These are phyloP conservation scores for Diaporthe sp. DNA, from an alignment of 2,329 filamentous ascomycete genomes.

Conservation along the genomic window DNA sequence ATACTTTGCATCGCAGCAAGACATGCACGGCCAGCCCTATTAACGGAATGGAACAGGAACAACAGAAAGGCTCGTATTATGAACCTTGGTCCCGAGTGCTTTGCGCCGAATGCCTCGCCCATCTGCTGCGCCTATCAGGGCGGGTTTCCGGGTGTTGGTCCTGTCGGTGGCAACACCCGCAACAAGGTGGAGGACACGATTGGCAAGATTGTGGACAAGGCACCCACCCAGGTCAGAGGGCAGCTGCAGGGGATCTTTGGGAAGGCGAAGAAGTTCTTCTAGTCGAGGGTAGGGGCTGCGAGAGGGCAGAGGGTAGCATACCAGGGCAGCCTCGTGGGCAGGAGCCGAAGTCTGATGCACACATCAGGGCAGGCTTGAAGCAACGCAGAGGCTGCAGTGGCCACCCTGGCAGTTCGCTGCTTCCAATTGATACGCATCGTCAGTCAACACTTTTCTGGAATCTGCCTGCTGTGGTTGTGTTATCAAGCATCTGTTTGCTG, in stretches of 20 bases:
- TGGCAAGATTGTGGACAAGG: conserved; percentile 31
- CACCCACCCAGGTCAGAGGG: conserved; percentile 16
- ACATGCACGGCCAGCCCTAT: background rate
- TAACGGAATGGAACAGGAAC: conserved; percentile 4
- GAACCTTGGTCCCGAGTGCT: conserved; percentile 38
- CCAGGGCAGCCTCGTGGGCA: background rate
- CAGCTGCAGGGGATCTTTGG: conserved; percentile 23
- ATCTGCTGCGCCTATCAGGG: conserved; percentile 40
- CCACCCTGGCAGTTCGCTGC: background rate
- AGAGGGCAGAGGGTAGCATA: background rate
- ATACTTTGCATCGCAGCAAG: no score
- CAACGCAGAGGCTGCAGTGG: background rate
- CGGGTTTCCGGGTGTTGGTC: conserved; percentile 12
- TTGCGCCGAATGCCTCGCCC: conserved; percentile 36
- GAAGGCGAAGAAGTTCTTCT: conserved; percentile 31
- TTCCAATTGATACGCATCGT: background rate
- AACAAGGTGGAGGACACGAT: conserved; percentile 24
- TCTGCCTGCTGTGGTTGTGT: no score
- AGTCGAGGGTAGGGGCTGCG: background rate
- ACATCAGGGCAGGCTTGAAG: background rate
- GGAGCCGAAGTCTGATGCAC: background rate
- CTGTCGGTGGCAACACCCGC: background rate
- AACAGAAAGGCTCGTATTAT: conserved; percentile 43
- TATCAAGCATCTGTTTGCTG: no score
- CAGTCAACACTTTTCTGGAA: background rate